Conservation (phyloP, 768 basidiomycete genomes). For the Mycena chlorophos region DNA sequence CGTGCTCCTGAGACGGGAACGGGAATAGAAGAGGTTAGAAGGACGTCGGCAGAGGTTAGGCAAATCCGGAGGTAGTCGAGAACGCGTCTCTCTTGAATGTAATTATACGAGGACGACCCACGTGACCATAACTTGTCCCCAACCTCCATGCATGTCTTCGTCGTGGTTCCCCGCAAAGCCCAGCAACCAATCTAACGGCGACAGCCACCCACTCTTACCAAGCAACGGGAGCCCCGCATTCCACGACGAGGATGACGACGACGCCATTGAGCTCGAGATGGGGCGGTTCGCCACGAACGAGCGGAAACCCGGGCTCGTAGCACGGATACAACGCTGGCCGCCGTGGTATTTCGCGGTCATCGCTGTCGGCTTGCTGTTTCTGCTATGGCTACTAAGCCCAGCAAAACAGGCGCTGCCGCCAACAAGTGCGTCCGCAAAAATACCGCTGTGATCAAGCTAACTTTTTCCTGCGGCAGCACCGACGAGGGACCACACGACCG, state of each 20-base stretch:
- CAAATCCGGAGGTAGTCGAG: neutral
- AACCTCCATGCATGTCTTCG: conserved; percentile 16
- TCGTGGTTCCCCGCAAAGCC: conserved; percentile 17
- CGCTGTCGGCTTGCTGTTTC: neutral
- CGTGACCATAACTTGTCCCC: neutral
- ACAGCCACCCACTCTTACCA: conserved; percentile 16
- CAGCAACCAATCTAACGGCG: conserved; percentile 5
- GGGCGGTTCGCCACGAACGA: conserved; percentile 10
- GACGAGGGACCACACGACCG: neutral
- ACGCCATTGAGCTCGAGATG: conserved; percentile 21
- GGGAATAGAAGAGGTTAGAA: neutral
- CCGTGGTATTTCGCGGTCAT: neutral
- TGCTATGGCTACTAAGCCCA: neutral
- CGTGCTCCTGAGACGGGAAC: neutral
- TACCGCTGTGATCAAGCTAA: neutral
- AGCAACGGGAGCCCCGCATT: conserved; percentile 3
- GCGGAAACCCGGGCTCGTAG: neutral
- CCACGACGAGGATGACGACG: conserved; percentile 16
- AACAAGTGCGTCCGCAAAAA: neutral
- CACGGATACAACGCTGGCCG: neutral
- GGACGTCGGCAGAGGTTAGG: neutral
- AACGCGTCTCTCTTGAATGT: neutral
- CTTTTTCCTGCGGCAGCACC: neutral
- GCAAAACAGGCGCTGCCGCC: neutral
- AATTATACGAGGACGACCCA: too few species aligned